Evolutionary conservation across 2,329 filamentous ascomycete genomes (phyloP), one percentile per base, ranked within the genome.

Genomic region (Periglandula ipomoeae): DNA sequence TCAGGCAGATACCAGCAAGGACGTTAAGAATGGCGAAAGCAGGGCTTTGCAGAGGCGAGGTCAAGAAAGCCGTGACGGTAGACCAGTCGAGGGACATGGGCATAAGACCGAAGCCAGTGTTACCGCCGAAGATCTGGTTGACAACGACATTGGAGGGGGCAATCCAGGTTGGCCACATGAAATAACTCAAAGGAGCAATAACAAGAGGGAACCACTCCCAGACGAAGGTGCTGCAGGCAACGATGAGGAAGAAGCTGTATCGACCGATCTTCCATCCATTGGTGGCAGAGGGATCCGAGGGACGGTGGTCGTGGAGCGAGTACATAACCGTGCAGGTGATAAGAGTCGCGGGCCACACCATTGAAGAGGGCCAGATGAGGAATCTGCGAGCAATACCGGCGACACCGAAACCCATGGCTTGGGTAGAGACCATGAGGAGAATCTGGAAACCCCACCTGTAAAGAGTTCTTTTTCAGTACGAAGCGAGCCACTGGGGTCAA

Each of bases 41-140:
- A 2, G 79, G 79, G 1, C 76, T 71, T 49, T 81, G 78, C 22
- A 83, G 63, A 8, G 79, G 80, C n/a, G 72, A 77, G 10, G 65
- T 61, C 46, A 78, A 67, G 56, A 75, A 83, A 10, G 74, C 78
- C 1, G 75, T 72, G 50, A 82, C 69, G 47, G 79, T 71, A 44
- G 74, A 76, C 82, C 82, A 85, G 63, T 85, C 82, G 50, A 86
- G 79, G 0, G 81, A 83, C 13, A 84, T 72, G 10, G 81, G 81
- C 23, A 85, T 69, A 11, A 86, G 64, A 0, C 76, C 79, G 4
- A 85, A 65, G 1, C 82, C 81, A 5, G 75, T 76, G 48, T 71
- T 71, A 5, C 78, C 79, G 3, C 82, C 82, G 50, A 85, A 85
- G 6, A 85, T 58, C 58, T 85, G 81, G 59, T 85, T 85, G 50